Percentiles rank a stretch among this genome's conserved stretches.
Evolutionary conservation across 1,284 basidiomycete genomes (phyloP).

Genomic region (Fomitopsis betulina): DNA sequence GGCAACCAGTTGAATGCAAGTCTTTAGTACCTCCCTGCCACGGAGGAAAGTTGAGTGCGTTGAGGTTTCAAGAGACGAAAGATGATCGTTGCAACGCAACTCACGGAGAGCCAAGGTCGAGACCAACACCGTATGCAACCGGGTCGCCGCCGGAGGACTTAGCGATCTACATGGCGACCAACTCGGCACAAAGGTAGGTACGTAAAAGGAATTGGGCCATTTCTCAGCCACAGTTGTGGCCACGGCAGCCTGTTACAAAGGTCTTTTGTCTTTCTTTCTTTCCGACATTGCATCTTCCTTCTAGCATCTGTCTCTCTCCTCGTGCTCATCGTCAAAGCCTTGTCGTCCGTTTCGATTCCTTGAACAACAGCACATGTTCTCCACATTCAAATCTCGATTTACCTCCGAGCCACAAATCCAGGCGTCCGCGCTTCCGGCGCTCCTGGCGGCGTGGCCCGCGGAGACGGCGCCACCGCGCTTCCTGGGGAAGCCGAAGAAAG

Average conservation of each 20-base stretch:
- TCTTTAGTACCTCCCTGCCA: no score
- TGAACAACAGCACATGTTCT: neutral
- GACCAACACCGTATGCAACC: no score
- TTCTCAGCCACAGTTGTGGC: neutral
- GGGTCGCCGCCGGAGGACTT: neutral
- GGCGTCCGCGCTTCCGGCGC: neutral
- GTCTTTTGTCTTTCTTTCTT: neutral
- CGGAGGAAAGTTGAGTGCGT: no score
- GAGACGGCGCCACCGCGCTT: slow-evolving; percentile 40
- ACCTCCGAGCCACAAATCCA: neutral
- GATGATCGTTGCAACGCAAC: no score
- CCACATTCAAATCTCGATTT: neutral
- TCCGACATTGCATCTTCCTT: neutral
- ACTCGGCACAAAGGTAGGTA: neutral
- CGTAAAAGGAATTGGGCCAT: neutral
- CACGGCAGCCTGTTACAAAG: neutral
- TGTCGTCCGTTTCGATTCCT: neutral
- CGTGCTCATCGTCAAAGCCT: neutral
- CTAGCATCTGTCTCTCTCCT: neutral
- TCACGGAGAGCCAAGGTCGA: no score
- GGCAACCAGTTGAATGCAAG: no score
- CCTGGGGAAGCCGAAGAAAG: slow-evolving; percentile 58
- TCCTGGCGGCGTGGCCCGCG: neutral
- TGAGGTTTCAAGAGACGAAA: no score
- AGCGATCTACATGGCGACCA: neutral